phyloP scores from a whole-genome alignment of 2,329 filamentous ascomycete species.

The Cryphonectria japonica region DNA sequence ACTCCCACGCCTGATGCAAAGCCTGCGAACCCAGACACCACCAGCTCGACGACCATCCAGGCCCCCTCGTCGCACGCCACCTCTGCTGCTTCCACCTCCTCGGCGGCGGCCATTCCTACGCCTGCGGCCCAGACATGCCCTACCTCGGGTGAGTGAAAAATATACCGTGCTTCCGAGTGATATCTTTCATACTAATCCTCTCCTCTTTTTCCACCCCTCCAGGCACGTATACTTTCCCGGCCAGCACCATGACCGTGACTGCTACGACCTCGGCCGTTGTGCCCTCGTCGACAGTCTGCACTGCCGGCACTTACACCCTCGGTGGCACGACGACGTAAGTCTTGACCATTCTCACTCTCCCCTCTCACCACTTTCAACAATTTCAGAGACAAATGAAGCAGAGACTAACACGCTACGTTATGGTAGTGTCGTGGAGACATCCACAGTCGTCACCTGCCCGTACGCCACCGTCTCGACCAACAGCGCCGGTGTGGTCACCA shows the following conservation, averaged over 20 bases:
- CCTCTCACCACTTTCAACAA: no score
- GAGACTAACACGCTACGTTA: conserved; percentile 7
- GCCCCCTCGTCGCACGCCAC: conserved; percentile 34
- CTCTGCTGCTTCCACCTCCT: conserved; percentile 47
- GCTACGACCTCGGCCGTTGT: conserved; percentile 70
- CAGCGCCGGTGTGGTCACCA: conserved; percentile 63
- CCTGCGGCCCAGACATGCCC: conserved; percentile 58
- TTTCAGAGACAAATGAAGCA: not conserved
- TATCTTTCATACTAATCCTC: not conserved
- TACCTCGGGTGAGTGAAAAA: conserved; percentile 52
- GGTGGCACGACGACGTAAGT: conserved; percentile 69
- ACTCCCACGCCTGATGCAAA: conserved; percentile 27
- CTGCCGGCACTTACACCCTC: conserved; percentile 68
- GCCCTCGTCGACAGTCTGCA: conserved; percentile 63
- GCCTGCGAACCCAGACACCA: conserved; percentile 31
- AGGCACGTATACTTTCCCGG: conserved; percentile 74
- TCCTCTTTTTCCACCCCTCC: no score
- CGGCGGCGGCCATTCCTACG: conserved; percentile 53
- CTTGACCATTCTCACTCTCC: not conserved
- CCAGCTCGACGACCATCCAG: conserved; percentile 35
- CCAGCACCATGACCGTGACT: conserved; percentile 70
- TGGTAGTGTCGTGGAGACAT: conserved; percentile 57
- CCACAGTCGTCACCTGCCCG: conserved; percentile 72
- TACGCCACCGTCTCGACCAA: conserved; percentile 65
- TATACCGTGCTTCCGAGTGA: not conserved